Evolutionary conservation across 768 basidiomycete genomes (phyloP).

Genomic region (Tephrocybe sp.): DNA sequence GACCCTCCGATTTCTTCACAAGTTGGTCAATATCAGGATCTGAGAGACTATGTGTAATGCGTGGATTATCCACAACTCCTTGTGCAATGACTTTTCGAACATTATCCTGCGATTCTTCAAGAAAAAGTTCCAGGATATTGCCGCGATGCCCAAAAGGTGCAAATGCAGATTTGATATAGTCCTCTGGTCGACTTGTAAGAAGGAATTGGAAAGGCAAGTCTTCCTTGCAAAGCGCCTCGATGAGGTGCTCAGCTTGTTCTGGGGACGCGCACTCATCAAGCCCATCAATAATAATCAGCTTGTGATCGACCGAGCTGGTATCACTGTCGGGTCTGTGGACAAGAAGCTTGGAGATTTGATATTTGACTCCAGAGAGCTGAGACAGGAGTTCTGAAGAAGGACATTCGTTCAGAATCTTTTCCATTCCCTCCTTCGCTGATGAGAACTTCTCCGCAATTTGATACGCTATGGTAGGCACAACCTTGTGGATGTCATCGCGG

Average conservation of each 20-base stretch:
- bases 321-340: not conserved
- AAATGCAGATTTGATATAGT: not conserved
- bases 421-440: not conserved
- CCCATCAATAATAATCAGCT: not conserved
- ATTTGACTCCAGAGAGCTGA: not conserved
- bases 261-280: not conserved
- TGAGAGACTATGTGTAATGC: not conserved
- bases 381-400: not conserved
- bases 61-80: no score
- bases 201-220: not conserved
- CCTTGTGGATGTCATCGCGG: not conserved
- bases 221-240: not conserved
- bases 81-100: not conserved
- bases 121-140: not conserved
- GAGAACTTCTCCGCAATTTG: not conserved
- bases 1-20: slow-evolving; percentile 7
- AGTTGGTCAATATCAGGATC: not conserved
- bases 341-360: not conserved
- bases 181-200: not conserved
- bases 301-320: not conserved
- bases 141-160: not conserved
- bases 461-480: slow-evolving; percentile 2
- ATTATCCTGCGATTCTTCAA: not conserved
- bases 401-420: not conserved
- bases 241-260: not conserved